These are phyloP conservation scores for Filobasidium uniguttulatum DNA, from an alignment of 1,284 basidiomycete species.

Conservation along the genomic window DNA sequence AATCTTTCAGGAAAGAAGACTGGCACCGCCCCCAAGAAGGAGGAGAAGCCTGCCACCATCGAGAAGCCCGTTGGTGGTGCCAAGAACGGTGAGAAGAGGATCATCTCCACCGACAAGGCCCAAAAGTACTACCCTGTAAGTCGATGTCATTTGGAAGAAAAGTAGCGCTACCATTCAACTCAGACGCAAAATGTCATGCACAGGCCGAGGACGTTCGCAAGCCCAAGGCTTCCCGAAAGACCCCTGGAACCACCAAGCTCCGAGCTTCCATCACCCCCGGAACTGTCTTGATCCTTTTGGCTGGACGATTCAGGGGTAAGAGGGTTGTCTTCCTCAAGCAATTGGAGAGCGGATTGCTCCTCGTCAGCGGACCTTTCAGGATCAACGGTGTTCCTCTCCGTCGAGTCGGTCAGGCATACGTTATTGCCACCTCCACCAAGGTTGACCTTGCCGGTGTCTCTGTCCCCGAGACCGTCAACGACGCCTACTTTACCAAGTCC, in stretches of 20 bases:
- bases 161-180: background rate
- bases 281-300: slow-evolving; percentile 89
- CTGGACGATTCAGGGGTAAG: slow-evolving; percentile 96
- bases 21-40: slow-evolving; percentile 50
- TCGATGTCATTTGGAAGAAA: background rate
- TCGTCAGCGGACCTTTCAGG: slow-evolving; percentile 88
- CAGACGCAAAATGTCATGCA: background rate
- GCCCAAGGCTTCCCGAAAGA: slow-evolving; percentile 87
- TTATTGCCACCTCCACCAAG: slow-evolving; percentile 96
- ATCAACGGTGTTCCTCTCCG: slow-evolving; percentile 96
- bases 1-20: slow-evolving; percentile 62
- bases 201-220: slow-evolving; percentile 73
- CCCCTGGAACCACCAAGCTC: slow-evolving; percentile 53
- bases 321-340: slow-evolving; percentile 98
- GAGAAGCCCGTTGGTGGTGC: slow-evolving; percentile 78
- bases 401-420: slow-evolving; percentile 98
- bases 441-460: slow-evolving; percentile 62
- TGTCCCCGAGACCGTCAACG: slow-evolving; percentile 78
- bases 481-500: slow-evolving; percentile 86
- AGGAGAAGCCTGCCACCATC: slow-evolving; percentile 42
- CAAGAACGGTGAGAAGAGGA: slow-evolving; percentile 82
- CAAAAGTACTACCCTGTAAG: slow-evolving; percentile 75
- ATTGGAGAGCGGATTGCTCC: slow-evolving; percentile 77
- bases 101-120: slow-evolving; percentile 65
- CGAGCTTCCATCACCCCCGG: slow-evolving; percentile 86